Percentiles rank a stretch among this genome's conserved stretches.
Conservation (phyloP, 2,329 filamentous ascomycete species). For the Mycosphaerella sp. region DNA sequence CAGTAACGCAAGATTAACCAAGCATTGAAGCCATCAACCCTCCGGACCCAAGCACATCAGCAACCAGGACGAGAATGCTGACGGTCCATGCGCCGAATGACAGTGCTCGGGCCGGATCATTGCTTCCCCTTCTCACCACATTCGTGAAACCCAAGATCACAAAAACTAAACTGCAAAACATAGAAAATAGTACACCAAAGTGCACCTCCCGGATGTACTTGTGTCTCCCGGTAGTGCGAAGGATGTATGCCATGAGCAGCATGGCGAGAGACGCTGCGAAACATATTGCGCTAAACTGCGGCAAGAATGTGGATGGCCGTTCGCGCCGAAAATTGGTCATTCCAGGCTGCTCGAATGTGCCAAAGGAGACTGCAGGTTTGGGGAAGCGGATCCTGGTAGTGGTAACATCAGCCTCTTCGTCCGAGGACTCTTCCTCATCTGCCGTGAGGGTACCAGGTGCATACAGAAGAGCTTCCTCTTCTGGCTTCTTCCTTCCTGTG, state of each 20-base stretch:
- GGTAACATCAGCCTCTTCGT: slow-evolving; percentile 24
- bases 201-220: slow-evolving; percentile 66
- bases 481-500: slow-evolving; percentile 24
- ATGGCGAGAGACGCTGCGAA: slow-evolving; percentile 57
- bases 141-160: slow-evolving; percentile 56
- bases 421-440: slow-evolving; percentile 29
- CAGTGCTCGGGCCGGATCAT: slow-evolving; percentile 9
- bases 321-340: background rate
- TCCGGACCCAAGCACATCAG: slow-evolving; percentile 46
- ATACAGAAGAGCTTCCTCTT: slow-evolving; percentile 24
- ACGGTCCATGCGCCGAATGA: slow-evolving; percentile 41
- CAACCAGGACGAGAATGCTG: slow-evolving; percentile 41
- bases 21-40: slow-evolving; percentile 49
- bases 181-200: slow-evolving; percentile 62
- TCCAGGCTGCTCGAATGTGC: slow-evolving; percentile 16
- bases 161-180: slow-evolving; percentile 59
- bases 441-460: slow-evolving; percentile 10
- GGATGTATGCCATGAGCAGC: slow-evolving; percentile 56
- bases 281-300: slow-evolving; percentile 43
- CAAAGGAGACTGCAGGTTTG: slow-evolving; percentile 9
- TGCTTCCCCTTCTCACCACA: slow-evolving; percentile 46
- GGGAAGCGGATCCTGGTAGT: background rate
- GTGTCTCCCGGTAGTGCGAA: slow-evolving; percentile 62
- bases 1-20: slow-evolving; percentile 12
- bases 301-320: slow-evolving; percentile 10